phyloP scores from a whole-genome alignment of 164 flowering plant genomes.

The Cinnamomum micranthum region DNA sequence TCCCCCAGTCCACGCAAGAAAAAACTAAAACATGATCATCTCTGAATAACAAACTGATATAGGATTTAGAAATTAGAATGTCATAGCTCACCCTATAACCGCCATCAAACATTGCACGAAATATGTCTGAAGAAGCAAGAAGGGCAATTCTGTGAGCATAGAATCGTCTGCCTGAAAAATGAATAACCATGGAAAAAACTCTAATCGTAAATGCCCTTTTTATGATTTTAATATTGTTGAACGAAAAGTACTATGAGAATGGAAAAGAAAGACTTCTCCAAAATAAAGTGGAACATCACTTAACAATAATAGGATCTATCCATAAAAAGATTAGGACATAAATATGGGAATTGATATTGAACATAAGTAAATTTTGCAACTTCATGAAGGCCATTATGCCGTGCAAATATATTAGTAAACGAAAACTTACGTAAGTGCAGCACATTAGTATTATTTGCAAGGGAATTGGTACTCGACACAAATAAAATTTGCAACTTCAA shows the following conservation, averaged over 20 bases:
- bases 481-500: too few relatives aligned
- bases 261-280: neutral
- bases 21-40: too few relatives aligned
- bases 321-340: too few relatives aligned
- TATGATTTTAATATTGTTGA: neutral
- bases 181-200: neutral
- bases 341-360: too few relatives aligned
- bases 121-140: conserved; percentile 96
- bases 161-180: conserved; percentile 62
- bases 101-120: conserved; percentile 99
- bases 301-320: too few relatives aligned
- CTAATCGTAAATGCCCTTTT: neutral
- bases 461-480: too few relatives aligned
- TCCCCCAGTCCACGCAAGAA: neutral
- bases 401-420: too few relatives aligned
- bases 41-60: neutral
- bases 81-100: conserved; percentile 78
- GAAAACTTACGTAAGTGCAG: too few relatives aligned
- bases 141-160: conserved; percentile 95
- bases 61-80: neutral
- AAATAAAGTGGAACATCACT: too few relatives aligned
- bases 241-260: neutral
- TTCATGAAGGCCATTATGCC: too few relatives aligned
- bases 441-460: too few relatives aligned
- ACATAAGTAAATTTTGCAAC: too few relatives aligned